Base-by-base conservation (phyloP, 2,329 filamentous ascomycete species). In the Didymellaceae sp. region DNA sequence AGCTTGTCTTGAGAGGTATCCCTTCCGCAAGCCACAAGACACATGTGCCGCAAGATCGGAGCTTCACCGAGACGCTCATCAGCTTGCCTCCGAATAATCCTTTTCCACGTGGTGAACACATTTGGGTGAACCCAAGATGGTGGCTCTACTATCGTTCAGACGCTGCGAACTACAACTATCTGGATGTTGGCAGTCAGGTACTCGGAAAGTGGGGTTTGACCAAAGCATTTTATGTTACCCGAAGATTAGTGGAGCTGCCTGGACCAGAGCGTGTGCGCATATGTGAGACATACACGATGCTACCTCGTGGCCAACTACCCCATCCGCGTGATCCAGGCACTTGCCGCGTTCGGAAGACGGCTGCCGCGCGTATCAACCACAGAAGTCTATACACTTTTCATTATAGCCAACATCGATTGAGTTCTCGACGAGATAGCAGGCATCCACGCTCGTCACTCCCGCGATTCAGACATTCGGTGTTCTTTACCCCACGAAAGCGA, bases 21-120 rank as follows among this genome's bases (percentile, higher is more conserved):
- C 44, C 44, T 47, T 47, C 44, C 44, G 44, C 28, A 28, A 40
- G 44, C 44, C 35, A 40, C 28, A 2, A 40, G 10, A 17, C 10
- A 10, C 10, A 7, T 24, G 18, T 38, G 17, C 33, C 43, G 44
- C 22, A 21, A 34, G 8, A n/a, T 33, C 28, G 34, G 43, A 21
- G 28, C 26, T 31, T 46, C 44, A 32, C 44, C 44, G 44, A 46
- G 22, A 35, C 18, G 26, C 28, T 16, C n/a, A n/a, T n/a, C n/a
- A n/a, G n/a, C n/a, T n/a, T 24, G 10, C 20, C 38, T 37, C 35
- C 32, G 17, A 21, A 31, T 28, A 40, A n/a, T 30, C 17, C 17
- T 40, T 32, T 20, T 25, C 16, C 35, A 47, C 44, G 35, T 40
- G 44, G 21, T 34, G 13, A 17, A 22, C 21, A 22, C 26, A 13